Evolutionary conservation across 2,329 filamentous ascomycete species (phyloP).

Genomic region (Aspergillus intermedius): DNA sequence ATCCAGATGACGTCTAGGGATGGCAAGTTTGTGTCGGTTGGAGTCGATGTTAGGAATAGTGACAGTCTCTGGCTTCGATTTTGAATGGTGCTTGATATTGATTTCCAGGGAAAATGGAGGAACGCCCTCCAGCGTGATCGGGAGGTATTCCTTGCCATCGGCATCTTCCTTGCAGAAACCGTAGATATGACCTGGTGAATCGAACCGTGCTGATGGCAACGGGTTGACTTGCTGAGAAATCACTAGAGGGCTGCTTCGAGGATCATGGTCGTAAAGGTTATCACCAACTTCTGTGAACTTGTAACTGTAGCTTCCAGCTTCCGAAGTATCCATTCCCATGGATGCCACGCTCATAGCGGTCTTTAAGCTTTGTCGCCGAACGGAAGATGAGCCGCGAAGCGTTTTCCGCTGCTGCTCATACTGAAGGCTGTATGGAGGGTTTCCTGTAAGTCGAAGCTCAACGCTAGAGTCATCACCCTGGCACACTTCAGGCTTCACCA

Average conservation of each 20-base stretch:
- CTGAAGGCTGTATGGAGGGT: slow-evolving; percentile 73
- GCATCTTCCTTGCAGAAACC: slow-evolving; percentile 88
- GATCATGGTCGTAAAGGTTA: slow-evolving; percentile 72
- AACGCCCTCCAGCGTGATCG: slow-evolving; percentile 72
- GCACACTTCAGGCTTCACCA: slow-evolving; percentile 75
- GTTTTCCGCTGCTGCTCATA: slow-evolving; percentile 74
- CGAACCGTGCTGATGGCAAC: slow-evolving; percentile 74
- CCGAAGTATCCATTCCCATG: slow-evolving; percentile 77
- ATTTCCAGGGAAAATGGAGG: slow-evolving; percentile 88
- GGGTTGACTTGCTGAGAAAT: slow-evolving; percentile 80
- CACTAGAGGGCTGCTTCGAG: slow-evolving; percentile 58
- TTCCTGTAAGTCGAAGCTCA: slow-evolving; percentile 72
- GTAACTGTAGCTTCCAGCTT: slow-evolving; percentile 79
- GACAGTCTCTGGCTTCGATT: slow-evolving; percentile 70
- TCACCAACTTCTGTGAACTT: slow-evolving; percentile 77
- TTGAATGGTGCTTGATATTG: slow-evolving; percentile 86
- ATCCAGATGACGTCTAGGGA: slow-evolving; percentile 77
- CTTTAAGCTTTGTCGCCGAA: slow-evolving; percentile 66
- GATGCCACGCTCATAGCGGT: slow-evolving; percentile 69
- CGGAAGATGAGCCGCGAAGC: slow-evolving; percentile 56
- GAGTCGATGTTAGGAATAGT: slow-evolving; percentile 71
- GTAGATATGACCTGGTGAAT: slow-evolving; percentile 83
- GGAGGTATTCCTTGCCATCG: slow-evolving; percentile 76
- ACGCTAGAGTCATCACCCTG: slow-evolving; percentile 90
- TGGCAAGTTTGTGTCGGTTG: slow-evolving; percentile 69